A percentile compares a stretch with the other conserved stretches of the same genome.
Conservation (phyloP, 2,329 filamentous ascomycete species). For the Zelopaecilomyces penicillatus region DNA sequence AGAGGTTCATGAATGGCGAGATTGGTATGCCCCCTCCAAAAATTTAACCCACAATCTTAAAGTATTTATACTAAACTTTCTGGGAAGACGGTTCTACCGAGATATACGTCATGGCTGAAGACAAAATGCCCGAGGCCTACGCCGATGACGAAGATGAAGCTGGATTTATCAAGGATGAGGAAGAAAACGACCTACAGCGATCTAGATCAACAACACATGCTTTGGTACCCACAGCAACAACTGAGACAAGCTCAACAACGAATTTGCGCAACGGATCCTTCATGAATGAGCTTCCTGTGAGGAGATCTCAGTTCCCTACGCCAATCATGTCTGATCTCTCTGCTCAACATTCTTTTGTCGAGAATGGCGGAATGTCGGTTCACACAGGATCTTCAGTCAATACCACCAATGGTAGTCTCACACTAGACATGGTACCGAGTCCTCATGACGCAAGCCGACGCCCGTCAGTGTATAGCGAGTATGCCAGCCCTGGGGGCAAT, state of each 20-base stretch:
- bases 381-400: conserved; percentile 24
- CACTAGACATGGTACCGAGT: conserved; percentile 38
- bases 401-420: conserved; percentile 26
- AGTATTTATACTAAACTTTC: conserved; percentile 4
- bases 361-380: conserved; percentile 26
- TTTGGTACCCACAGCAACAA: conserved; percentile 26
- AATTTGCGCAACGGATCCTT: conserved; percentile 26
- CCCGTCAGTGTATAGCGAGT: conserved; percentile 40
- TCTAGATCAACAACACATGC: conserved; percentile 22
- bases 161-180: conserved; percentile 35
- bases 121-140: conserved; percentile 40
- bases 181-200: conserved; percentile 30
- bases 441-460: conserved; percentile 38
- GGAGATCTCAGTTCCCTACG: conserved; percentile 31
- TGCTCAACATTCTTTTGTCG: conserved; percentile 34
- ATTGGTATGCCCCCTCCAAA: conserved; percentile 37
- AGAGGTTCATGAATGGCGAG: conserved; percentile 46
- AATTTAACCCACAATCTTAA: not conserved
- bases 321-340: conserved; percentile 36
- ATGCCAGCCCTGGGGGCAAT: conserved; percentile 28
- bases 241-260: conserved; percentile 28
- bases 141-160: conserved; percentile 39
- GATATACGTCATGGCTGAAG: conserved; percentile 44
- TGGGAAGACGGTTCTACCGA: conserved; percentile 36
- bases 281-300: conserved; percentile 36